Conservation (phyloP, 352 stramenopile species). For the Aphanomyces euteiches region DNA sequence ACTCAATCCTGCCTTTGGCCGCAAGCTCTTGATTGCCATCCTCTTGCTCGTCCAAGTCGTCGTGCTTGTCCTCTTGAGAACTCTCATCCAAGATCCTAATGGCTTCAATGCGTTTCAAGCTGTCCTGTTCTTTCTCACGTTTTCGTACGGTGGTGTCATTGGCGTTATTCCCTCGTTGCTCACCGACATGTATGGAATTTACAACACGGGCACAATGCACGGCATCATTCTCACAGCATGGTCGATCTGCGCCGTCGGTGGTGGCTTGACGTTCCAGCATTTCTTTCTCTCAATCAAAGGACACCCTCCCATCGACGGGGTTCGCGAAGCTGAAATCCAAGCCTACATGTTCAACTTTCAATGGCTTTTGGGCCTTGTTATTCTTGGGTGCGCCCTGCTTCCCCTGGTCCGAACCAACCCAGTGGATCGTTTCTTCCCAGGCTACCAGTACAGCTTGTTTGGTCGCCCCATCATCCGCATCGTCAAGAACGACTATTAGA, state of each 20-base stretch:
- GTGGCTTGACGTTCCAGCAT: slow-evolving; percentile 65
- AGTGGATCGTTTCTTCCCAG: slow-evolving; percentile 24
- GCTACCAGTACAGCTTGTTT: slow-evolving; percentile 30
- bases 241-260: slow-evolving; percentile 71
- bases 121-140: slow-evolving; percentile 65
- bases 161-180: slow-evolving; percentile 69
- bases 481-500: slow-evolving; percentile 5
- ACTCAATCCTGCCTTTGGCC: not conserved
- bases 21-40: not conserved
- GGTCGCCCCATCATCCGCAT: not conserved
- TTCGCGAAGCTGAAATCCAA: slow-evolving; percentile 26
- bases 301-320: not conserved
- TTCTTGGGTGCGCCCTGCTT: slow-evolving; percentile 18
- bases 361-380: slow-evolving; percentile 50
- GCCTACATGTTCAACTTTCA: slow-evolving; percentile 43
- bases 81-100: slow-evolving; percentile 34
- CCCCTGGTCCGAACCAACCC: slow-evolving; percentile 23
- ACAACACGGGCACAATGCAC: slow-evolving; percentile 59
- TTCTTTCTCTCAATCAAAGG: slow-evolving; percentile 27
- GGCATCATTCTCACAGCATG: slow-evolving; percentile 70
- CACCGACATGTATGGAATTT: slow-evolving; percentile 78
- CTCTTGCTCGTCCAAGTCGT: not conserved
- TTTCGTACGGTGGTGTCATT: slow-evolving; percentile 68
- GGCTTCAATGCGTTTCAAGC: slow-evolving; percentile 52
- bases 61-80: not conserved